Evolutionary conservation across 306 rosid genomes (phyloP), one percentile per base, ranked within the genome.

Genomic region (Leucaena leucocephala): DNA sequence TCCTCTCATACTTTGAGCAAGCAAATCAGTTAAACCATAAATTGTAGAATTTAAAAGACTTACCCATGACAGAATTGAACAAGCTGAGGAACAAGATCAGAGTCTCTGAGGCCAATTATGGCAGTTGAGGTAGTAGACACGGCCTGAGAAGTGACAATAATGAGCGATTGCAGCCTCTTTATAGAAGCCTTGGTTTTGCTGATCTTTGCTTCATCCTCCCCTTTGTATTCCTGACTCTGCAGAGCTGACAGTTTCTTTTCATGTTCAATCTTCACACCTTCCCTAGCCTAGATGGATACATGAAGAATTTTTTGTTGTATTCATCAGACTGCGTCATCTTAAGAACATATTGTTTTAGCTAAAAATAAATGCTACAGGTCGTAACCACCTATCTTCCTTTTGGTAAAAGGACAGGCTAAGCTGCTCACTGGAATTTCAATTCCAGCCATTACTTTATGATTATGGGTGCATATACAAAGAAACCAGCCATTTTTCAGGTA

Each of bases 81-180:
- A 40, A 96, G 98, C 93, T 93, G 98, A 80, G 98, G 96, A 84
- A 96, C 94, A 73, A 96, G 96, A 88, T 86, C 94, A 12, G 99
- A 89, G 88, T 96, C 92, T 78, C 99, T 83, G 59, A 91, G 92
- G 76, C 89, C 92, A 62, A 84, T 65, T 55, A 93, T 91, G 33
- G 96, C 94, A 2, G 97, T 85, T 42, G 98, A 93, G 82, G 99
- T 96, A 68, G 99, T 90, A 68, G 94, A 83, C 80, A 96, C 99
- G 4, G 99, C 99, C 84, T 96, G 97, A 74, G 99, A 96, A 39
- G 98, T 91, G 80, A 96, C 99, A 80, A 84, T 59, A 70, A 93
- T 93, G 27, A 96, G 89, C 6, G 98, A 93, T 74, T 96, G 98
- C 80, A 96, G 83, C 88, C 85, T 92, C 69, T 85, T 88, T 84